Evolutionary conservation across 2,329 filamentous ascomycete species (phyloP).

Genomic region (Teratosphaeria nubilosa): DNA sequence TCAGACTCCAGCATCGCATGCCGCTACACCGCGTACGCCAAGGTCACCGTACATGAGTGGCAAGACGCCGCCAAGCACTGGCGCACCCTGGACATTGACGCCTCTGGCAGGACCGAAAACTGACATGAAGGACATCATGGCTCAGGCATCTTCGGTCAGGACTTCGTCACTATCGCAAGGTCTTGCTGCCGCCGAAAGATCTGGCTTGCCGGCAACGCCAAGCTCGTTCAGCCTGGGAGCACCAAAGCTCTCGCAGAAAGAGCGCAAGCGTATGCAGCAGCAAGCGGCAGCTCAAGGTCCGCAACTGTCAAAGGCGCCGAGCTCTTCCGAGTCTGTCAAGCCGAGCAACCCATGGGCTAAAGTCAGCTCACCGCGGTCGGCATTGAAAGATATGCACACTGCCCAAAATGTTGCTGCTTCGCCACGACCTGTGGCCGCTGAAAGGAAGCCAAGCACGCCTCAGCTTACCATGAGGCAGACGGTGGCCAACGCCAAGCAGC

Average conservation of each 20-base stretch:
- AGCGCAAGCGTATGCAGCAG: conserved; percentile 75
- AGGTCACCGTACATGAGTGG: conserved; percentile 19
- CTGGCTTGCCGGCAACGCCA: conserved; percentile 9
- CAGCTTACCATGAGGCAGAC: conserved; percentile 54
- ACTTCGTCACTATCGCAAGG: conserved; percentile 34
- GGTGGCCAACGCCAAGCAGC: conserved; percentile 36
- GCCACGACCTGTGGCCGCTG: neutral
- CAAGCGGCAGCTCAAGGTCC: conserved; percentile 23
- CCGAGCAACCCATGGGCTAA: conserved; percentile 52
- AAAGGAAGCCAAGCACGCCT: conserved; percentile 27
- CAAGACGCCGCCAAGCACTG: conserved; percentile 15
- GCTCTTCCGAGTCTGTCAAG: neutral
- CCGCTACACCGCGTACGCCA: conserved; percentile 20
- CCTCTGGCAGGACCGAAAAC: conserved; percentile 52
- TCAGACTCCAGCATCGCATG: conserved; percentile 19
- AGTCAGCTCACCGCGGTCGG: conserved; percentile 40
- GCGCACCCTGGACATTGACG: conserved; percentile 43
- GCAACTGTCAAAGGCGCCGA: conserved; percentile 30
- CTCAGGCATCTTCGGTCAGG: conserved; percentile 42
- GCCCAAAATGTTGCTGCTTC: conserved; percentile 5
- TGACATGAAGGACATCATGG: conserved; percentile 69
- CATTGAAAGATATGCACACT: conserved; percentile 41
- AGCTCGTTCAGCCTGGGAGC: conserved; percentile 25
- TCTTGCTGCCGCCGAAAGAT: conserved; percentile 18
- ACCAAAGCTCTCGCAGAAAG: conserved; percentile 76